Conservation (phyloP, 352 stramenopile genomes). For the Globisporangium abappressorium region DNA sequence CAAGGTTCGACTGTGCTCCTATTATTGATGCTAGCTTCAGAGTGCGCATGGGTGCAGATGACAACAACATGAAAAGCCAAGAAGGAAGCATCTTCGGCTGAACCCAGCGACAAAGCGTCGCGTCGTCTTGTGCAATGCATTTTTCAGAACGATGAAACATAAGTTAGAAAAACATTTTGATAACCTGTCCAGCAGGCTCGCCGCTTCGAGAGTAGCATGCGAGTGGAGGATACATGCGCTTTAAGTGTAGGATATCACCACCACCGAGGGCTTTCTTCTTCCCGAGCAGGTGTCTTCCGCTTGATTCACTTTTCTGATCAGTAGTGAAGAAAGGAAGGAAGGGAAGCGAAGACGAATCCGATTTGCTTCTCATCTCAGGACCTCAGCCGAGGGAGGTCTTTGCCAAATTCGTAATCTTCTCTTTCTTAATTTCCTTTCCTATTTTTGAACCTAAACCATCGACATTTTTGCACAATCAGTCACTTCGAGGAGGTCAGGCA, state of each 20-base stretch:
- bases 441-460: not conserved
- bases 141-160: not conserved
- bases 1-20: not conserved
- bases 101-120: not conserved
- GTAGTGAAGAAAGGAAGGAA: not conserved
- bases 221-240: not conserved
- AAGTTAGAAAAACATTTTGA: not conserved
- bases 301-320: not conserved
- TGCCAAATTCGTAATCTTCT: not conserved
- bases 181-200: not conserved
- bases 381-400: not conserved
- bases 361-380: not conserved
- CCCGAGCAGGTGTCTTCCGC: not conserved
- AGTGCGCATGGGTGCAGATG: not conserved
- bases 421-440: not conserved
- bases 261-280: not conserved
- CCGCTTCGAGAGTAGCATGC: not conserved
- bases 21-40: not conserved
- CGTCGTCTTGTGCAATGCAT: not conserved
- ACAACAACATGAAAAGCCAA: not conserved
- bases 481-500: no score
- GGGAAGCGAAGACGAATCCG: not conserved
- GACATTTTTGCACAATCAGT: not conserved
- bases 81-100: not conserved
- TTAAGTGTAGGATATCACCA: not conserved